phyloP scores from a whole-genome alignment of 768 basidiomycete genomes.

The Calocybe indica region DNA sequence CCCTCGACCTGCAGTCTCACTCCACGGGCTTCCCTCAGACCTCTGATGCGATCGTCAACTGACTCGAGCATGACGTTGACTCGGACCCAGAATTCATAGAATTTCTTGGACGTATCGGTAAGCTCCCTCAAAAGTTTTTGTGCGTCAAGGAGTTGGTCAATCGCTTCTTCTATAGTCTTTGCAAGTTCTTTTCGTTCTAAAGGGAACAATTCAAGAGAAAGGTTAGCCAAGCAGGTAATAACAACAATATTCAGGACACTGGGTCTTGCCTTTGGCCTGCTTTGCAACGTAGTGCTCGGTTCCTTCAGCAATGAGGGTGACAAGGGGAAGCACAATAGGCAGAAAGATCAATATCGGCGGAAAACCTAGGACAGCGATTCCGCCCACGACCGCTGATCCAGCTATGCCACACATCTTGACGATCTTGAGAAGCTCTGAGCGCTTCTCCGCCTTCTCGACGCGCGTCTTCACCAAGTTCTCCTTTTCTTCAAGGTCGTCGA shows the following conservation, averaged over 20 bases:
- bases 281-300: constrained; percentile 9
- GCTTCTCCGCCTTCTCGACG: constrained; percentile 4
- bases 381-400: constrained; percentile 10
- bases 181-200: constrained; percentile 10
- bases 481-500: constrained; percentile 7
- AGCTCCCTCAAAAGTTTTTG: constrained; percentile 6
- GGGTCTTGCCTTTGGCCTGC: constrained; percentile 8
- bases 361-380: constrained; percentile 6
- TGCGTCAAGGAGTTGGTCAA: constrained; percentile 1
- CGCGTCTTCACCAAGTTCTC: background rate
- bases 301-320: constrained; percentile 9
- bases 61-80: constrained; percentile 6
- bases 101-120: constrained; percentile 4
- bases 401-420: constrained; percentile 9
- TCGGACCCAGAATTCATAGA: constrained; percentile 8
- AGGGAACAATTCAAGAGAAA: no score
- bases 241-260: background rate
- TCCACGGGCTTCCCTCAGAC: constrained; percentile 4
- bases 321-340: constrained; percentile 11
- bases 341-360: constrained; percentile 13
- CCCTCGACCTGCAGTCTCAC: background rate
- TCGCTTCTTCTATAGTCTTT: constrained; percentile 3
- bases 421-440: constrained; percentile 4
- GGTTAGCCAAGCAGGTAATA: background rate
- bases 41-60: constrained; percentile 4